phyloP scores from a whole-genome alignment of 495 filamentous ascomycete genomes.

The Hyphodiscus hymeniophilus region DNA sequence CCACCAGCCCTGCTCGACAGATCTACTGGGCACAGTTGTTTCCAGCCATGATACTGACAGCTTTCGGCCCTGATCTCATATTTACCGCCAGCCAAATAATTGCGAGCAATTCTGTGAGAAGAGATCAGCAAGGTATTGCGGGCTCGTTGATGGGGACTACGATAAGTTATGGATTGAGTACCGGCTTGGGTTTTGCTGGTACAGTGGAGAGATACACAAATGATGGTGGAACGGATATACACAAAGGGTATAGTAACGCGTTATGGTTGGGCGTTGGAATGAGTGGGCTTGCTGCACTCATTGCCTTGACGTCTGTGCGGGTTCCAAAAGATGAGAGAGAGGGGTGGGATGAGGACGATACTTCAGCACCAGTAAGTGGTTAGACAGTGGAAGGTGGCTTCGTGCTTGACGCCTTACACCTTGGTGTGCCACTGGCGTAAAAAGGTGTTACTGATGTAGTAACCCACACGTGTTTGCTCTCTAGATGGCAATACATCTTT shows the following conservation, averaged over 20 bases:
- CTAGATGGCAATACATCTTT: no score
- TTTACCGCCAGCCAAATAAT: slow-evolving; percentile 45
- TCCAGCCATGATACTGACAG: slow-evolving; percentile 34
- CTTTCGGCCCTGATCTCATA: slow-evolving; percentile 41
- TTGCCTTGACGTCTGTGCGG: slow-evolving; percentile 31
- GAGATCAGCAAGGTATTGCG: slow-evolving; percentile 40
- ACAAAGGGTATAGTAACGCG: slow-evolving; percentile 32
- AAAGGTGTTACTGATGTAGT: no score
- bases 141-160: slow-evolving; percentile 41
- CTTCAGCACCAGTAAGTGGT: no score
- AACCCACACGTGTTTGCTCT: no score
- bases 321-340: slow-evolving; percentile 36
- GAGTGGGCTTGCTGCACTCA: slow-evolving; percentile 28
- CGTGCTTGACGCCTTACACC: no score
- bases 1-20: slow-evolving; percentile 39
- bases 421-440: no score
- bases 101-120: slow-evolving; percentile 40
- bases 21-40: slow-evolving; percentile 44
- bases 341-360: no score
- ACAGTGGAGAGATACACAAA: slow-evolving; percentile 33
- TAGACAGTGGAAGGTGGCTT: no score
- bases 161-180: slow-evolving; percentile 38
- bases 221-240: slow-evolving; percentile 13
- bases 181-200: slow-evolving; percentile 41
- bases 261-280: slow-evolving; percentile 38